Percentiles rank a stretch among this genome's conserved stretches.
Evolutionary conservation across 2,329 filamentous ascomycete genomes (phyloP).

Genomic region (Ophiognomonia clavigignenti-juglandacearum): DNA sequence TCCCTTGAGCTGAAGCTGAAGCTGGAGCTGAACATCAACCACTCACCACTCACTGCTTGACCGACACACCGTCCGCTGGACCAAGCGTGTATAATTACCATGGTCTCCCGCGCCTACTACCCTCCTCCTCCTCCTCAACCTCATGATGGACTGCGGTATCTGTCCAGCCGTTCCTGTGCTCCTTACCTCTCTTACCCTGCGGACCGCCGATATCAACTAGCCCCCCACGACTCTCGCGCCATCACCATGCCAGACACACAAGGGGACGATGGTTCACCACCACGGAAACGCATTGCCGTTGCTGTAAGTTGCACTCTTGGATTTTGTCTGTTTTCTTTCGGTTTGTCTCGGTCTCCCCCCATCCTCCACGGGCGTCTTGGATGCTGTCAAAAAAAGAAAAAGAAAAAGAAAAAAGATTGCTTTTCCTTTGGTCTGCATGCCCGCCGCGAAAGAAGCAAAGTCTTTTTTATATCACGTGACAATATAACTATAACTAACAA

Average conservation of each 20-base stretch:
- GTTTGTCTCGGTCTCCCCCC: no score
- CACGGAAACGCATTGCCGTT: constrained; percentile 55
- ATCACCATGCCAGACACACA: constrained; percentile 37
- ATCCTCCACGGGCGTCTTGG: no score
- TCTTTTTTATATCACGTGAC: not conserved
- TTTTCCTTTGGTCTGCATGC: no score
- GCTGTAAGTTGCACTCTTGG: constrained; percentile 42
- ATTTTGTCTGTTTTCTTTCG: no score
- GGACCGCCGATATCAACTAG: constrained; percentile 32
- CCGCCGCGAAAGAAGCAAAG: not conserved
- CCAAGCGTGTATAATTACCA: constrained; percentile 23
- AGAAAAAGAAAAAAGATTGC: no score
- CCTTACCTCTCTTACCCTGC: constrained; percentile 31
- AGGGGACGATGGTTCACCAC: constrained; percentile 36
- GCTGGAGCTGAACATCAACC: no score
- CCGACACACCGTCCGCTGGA: not conserved
- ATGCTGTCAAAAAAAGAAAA: no score
- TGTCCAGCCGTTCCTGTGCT: constrained; percentile 29
- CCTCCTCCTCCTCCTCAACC: constrained; percentile 20
- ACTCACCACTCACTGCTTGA: not conserved
- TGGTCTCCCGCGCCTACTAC: constrained; percentile 39
- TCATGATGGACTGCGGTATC: constrained; percentile 33
- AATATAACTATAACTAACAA: no score
- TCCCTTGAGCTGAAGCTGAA: no score
- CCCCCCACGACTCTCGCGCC: constrained; percentile 31